A percentile compares a stretch with the other conserved stretches of the same genome.
These are phyloP conservation scores for Teunomyces lycoperdinae DNA, from an alignment of 805 yeast genomes.

Conservation along the genomic window DNA sequence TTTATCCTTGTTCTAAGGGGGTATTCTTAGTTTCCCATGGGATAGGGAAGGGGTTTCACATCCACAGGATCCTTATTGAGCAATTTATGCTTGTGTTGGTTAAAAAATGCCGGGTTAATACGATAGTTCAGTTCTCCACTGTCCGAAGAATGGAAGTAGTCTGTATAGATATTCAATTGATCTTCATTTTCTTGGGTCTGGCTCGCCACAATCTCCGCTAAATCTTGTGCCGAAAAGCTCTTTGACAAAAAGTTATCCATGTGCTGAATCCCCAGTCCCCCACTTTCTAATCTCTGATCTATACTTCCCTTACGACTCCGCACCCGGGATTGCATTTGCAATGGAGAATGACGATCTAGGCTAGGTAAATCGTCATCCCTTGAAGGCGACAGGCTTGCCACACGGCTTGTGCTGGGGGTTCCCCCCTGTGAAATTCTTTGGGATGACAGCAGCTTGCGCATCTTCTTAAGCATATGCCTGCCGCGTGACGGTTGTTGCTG, in stretches of 20 bases:
- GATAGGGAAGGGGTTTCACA: constrained; percentile 6
- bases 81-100: constrained; percentile 9
- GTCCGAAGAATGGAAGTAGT: not conserved
- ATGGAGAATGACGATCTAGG: not conserved
- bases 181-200: not conserved
- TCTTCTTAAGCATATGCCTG: not conserved
- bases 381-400: not conserved
- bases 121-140: constrained; percentile 1
- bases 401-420: not conserved
- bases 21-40: not conserved
- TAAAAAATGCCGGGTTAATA: constrained; percentile 6
- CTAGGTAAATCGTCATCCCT: not conserved
- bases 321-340: not conserved
- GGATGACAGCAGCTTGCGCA: not conserved
- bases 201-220: not conserved
- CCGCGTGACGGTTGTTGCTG: not conserved
- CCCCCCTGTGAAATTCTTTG: not conserved
- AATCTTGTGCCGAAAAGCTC: not conserved
- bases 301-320: not conserved
- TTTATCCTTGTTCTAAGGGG: not conserved
- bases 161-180: not conserved
- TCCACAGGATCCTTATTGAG: constrained; percentile 5
- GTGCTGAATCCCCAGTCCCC: not conserved
- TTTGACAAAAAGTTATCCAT: not conserved
- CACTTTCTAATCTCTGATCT: not conserved